phyloP scores from a whole-genome alignment of 331 rosid genomes.

The Spiraea crenata region DNA sequence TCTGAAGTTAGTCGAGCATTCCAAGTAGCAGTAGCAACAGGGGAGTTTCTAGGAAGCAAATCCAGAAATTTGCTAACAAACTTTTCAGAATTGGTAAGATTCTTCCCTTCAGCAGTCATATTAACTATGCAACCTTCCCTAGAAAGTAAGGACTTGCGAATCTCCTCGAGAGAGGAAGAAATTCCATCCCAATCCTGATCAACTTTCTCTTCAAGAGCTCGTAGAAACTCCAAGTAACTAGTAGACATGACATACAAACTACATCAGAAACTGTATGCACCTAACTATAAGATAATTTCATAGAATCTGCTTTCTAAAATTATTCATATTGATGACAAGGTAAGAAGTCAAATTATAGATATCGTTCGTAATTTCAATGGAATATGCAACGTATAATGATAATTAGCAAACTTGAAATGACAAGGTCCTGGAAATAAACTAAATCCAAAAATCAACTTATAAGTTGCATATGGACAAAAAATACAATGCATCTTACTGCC shows the following conservation, averaged over 20 bases:
- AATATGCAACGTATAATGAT: neutral
- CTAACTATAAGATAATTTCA: neutral
- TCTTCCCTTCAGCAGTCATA: constrained; percentile 78
- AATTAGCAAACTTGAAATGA: neutral
- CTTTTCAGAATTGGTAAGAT: constrained; percentile 48
- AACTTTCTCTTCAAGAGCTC: constrained; percentile 72
- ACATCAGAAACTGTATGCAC: constrained; percentile 3
- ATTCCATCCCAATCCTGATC: constrained; percentile 83
- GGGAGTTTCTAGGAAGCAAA: constrained; percentile 64
- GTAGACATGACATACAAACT: constrained; percentile 20
- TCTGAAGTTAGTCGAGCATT: constrained; percentile 53
- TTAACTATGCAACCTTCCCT: constrained; percentile 73
- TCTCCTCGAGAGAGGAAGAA: constrained; percentile 89
- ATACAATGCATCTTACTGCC: neutral
- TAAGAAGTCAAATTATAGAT: neutral
- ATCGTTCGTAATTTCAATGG: neutral
- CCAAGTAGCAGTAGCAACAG: constrained; percentile 47
- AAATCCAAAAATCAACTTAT: neutral
- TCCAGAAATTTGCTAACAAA: constrained; percentile 69
- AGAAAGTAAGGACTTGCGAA: constrained; percentile 72
- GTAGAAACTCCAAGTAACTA: constrained; percentile 87
- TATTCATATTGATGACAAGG: constrained; percentile 5
- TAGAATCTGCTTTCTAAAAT: neutral
- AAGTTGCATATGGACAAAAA: neutral
- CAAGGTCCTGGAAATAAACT: neutral